These are phyloP conservation scores for Penicillium fuscoglaucum DNA, from an alignment of 2,329 filamentous ascomycete genomes.

Conservation along the genomic window DNA sequence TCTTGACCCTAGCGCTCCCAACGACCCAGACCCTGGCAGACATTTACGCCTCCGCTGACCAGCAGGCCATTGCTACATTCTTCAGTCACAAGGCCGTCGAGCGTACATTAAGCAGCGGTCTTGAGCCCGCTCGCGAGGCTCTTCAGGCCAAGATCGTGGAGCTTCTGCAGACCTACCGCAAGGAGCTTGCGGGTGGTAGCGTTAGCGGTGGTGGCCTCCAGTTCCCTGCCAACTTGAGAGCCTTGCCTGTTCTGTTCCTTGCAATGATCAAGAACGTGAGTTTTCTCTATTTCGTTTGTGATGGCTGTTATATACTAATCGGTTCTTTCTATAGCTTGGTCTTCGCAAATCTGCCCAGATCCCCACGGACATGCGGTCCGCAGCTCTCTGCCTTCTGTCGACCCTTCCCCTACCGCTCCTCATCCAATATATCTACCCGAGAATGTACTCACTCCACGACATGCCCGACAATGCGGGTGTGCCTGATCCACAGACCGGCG, in stretches of 20 bases:
- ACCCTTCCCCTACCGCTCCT: conserved; percentile 86
- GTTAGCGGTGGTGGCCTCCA: conserved; percentile 90
- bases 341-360: conserved; percentile 92
- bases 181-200: conserved; percentile 92
- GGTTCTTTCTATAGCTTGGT: conserved; percentile 55
- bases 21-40: conserved; percentile 89
- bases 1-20: conserved; percentile 88
- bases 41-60: conserved; percentile 91
- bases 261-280: conserved; percentile 92
- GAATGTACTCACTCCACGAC: conserved; percentile 84
- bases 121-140: conserved; percentile 88
- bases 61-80: conserved; percentile 88
- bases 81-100: conserved; percentile 98
- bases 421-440: conserved; percentile 88
- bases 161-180: conserved; percentile 91
- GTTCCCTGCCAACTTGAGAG: conserved; percentile 88
- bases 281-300: not conserved
- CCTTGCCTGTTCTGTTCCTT: conserved; percentile 84
- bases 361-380: conserved; percentile 87
- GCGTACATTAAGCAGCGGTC: conserved; percentile 75
- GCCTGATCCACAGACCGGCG: conserved; percentile 80
- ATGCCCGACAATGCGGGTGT: conserved; percentile 93
- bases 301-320: conserved; percentile 26
- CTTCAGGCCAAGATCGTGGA: conserved; percentile 90
- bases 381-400: conserved; percentile 89